Base-by-base conservation (phyloP, 306 rosid genomes). In the Cercis canadensis region DNA sequence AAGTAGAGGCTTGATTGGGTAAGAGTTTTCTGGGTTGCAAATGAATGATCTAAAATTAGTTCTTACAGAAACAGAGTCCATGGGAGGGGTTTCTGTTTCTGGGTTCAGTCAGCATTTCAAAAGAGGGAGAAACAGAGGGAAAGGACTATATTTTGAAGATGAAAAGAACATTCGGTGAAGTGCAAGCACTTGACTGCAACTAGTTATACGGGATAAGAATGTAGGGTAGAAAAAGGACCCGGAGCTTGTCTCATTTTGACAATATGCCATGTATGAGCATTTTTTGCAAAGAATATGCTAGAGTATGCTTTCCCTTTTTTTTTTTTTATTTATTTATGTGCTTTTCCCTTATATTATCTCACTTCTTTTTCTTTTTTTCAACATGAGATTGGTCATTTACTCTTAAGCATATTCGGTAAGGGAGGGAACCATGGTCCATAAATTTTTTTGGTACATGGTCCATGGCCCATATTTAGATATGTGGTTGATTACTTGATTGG, bases 101-200 rank as follows among this genome's bases (percentile, higher is more conserved):
- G 59, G 76, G 14, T 72, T 68, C 78, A 45, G 80, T 74, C 87
- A 77, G 87, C 95, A 90, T 90, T 80, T 82, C 77, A 82, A 11
- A n/a, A 19, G n/a, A 6, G 7, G 32, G 65, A 71, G 24, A 39
- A 45, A 69, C 34, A 15, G 62, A 40, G 18, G 10, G 7, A 52
- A 17, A 14, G 34, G 4, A 4, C 0, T 15, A 43, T 3, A n/a
- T 7, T 65, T 50, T 6, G 16, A n/a, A 8, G 49, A 8, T 36
- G 47, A 8, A 6, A 47, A 41, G 67, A 24, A 62, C 3, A 18
- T 14, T 40, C 57, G 15, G 47, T 13, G n/a, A 43, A 12, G 4
- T 11, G 46, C 46, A 3, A 11, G 4, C 49, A 10, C 8, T 54
- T 47, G 45, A 47, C 57, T 1, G 1, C 1, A 1, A 33, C 57